Evolutionary conservation across 2,329 filamentous ascomycete species (phyloP).

Genomic region (Fusarium neocosmosporiellum): DNA sequence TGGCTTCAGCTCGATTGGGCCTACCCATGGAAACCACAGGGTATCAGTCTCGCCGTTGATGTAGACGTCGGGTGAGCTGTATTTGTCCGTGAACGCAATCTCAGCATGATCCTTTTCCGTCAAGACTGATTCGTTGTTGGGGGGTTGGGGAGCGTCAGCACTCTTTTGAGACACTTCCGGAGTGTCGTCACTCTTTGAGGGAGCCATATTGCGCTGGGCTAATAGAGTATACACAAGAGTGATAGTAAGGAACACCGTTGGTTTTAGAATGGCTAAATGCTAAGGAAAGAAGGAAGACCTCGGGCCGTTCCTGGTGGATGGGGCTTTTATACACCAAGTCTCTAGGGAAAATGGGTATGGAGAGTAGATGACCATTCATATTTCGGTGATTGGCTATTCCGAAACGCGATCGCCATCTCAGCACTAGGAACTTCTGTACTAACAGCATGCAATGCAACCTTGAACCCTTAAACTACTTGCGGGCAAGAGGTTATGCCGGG

Average conservation of each 20-base stretch:
- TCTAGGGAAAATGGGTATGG: slow-evolving; percentile 5
- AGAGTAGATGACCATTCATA: slow-evolving; percentile 26
- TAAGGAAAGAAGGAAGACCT: background rate
- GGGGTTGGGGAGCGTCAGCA: slow-evolving; percentile 7
- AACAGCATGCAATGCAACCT: background rate
- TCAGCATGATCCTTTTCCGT: slow-evolving; percentile 21
- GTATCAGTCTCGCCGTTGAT: slow-evolving; percentile 38
- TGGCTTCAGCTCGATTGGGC: slow-evolving; percentile 32
- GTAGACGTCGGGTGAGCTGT: slow-evolving; percentile 41
- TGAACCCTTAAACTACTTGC: background rate
- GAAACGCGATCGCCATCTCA: background rate
- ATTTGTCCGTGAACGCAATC: slow-evolving; percentile 41
- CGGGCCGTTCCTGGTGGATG: slow-evolving; percentile 13
- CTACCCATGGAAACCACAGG: slow-evolving; percentile 37
- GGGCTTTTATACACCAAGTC: slow-evolving; percentile 14
- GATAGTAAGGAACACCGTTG: background rate
- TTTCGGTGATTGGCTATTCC: slow-evolving; percentile 15
- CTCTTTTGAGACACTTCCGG: slow-evolving; percentile 2
- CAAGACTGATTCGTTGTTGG: slow-evolving; percentile 19
- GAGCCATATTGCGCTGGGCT: slow-evolving; percentile 10
- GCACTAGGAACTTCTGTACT: background rate
- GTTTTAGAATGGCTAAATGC: slow-evolving; percentile 6
- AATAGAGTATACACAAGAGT: background rate
- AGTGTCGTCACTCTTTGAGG: slow-evolving; percentile 19
- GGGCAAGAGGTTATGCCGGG: background rate